Base-by-base conservation (phyloP, 2,329 filamentous ascomycete species). In the Grosmannia penicillata region DNA sequence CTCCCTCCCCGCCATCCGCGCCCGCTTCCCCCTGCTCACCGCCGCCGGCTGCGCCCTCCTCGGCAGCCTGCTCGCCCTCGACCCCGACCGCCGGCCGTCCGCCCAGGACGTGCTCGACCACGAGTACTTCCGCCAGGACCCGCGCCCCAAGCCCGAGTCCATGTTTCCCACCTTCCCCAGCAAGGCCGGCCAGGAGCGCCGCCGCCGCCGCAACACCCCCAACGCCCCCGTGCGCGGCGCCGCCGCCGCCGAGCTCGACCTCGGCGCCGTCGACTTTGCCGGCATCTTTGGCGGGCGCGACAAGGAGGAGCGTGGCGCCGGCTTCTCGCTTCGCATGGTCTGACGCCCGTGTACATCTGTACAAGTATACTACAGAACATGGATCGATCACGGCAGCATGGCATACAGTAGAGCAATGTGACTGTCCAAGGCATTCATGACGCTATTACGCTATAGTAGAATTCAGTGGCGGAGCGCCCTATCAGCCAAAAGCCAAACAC, bases 81-180 rank as follows among this genome's bases (percentile, higher is more conserved):
- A 96, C 52, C 91, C 91, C 0, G 66, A 65, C 1, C 57, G 61
- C 6, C 67, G 91, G 15, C 85, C 84, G 0, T 68, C 71, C 2
- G 85, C 89, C 1, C 64, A 64, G 36, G 72, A 86, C 43, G 77
- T 93, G 54, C 67, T 96, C 26, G 63, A 68, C 34, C 84, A 95
- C 56, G 66, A 75, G 26, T 98, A 93, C 57, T 98, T 98, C 57
- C 66, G 58, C 15, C 87, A 96, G 60, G 81, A 93, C 48, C 91
- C 91, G 1, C 82, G 82, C 43, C 84, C 87, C 2, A 96, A 96
- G 61, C 77, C 80, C 8, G 81, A 84, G 54, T 81, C 80, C 50
- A 80, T 98, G 78, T 96, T 98, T 54, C 91, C 91, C 3, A 96
- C 91, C 0, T 98, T 96, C 55, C 91, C 91, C 0, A 91, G 82